phyloP scores from a whole-genome alignment of 805 yeast species.

The Candida silvatica region DNA sequence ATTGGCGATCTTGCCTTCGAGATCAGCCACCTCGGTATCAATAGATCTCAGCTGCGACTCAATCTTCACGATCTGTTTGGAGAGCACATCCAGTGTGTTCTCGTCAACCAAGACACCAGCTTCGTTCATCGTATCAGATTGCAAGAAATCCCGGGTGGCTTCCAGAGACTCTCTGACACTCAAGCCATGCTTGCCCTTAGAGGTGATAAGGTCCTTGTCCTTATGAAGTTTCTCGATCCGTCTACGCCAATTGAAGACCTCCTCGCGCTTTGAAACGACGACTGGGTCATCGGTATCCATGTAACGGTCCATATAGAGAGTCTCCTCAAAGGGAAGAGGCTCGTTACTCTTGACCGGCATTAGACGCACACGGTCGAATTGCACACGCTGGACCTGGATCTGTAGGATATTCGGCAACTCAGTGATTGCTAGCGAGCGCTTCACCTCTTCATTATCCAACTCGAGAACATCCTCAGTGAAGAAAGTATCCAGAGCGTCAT shows the following conservation, averaged over 20 bases:
- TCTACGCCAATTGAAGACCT: constrained; percentile 58
- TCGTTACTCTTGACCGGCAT: constrained; percentile 77
- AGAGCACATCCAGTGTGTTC: constrained; percentile 39
- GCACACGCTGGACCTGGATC: constrained; percentile 89
- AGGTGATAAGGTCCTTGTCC: constrained; percentile 33
- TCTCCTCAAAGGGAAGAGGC: constrained; percentile 73
- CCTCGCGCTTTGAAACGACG: constrained; percentile 42
- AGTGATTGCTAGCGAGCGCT: constrained; percentile 62
- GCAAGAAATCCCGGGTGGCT: constrained; percentile 49
- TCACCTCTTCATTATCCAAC: constrained; percentile 65
- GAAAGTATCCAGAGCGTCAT: constrained; percentile 82
- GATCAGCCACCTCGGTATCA: constrained; percentile 30
- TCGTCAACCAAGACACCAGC: constrained; percentile 30
- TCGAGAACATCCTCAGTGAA: constrained; percentile 67
- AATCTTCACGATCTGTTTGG: constrained; percentile 36
- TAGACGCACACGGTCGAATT: constrained; percentile 66
- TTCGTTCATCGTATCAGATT: constrained; percentile 29
- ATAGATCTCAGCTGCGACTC: constrained; percentile 33
- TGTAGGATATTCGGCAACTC: constrained; percentile 78
- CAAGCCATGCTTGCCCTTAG: constrained; percentile 40
- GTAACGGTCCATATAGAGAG: constrained; percentile 80
- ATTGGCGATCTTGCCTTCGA: constrained; percentile 41
- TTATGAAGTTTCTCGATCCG: constrained; percentile 35
- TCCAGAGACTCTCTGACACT: constrained; percentile 43
- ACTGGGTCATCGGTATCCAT: constrained; percentile 57